phyloP scores from a whole-genome alignment of 2,329 filamentous ascomycete species.

The Zasmidium cellare region DNA sequence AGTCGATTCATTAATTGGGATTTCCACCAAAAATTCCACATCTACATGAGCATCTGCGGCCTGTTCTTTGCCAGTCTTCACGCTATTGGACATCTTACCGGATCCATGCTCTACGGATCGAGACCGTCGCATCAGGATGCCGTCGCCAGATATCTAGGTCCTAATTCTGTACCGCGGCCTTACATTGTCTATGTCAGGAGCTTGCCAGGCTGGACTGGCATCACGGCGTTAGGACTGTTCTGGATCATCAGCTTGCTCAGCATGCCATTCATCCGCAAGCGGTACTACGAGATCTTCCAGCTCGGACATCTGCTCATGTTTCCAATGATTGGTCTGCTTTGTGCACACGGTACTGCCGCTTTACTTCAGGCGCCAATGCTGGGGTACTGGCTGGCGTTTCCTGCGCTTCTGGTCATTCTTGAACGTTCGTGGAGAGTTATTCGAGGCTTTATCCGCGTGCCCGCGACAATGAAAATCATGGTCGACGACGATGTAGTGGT shows the following conservation, averaged over 20 bases:
- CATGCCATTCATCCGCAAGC: slow-evolving; percentile 51
- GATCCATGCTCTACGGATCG: slow-evolving; percentile 55
- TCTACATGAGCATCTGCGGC: slow-evolving; percentile 54
- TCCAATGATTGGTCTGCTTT: slow-evolving; percentile 57
- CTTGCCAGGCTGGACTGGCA: slow-evolving; percentile 53
- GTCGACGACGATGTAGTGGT: slow-evolving; percentile 54
- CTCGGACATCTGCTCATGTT: slow-evolving; percentile 60
- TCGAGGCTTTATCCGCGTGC: slow-evolving; percentile 51
- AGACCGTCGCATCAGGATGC: slow-evolving; percentile 44
- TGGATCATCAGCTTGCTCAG: slow-evolving; percentile 52
- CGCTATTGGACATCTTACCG: slow-evolving; percentile 55
- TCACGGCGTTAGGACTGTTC: slow-evolving; percentile 52
- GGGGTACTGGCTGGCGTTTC: slow-evolving; percentile 58
- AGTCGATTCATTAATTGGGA: slow-evolving; percentile 61
- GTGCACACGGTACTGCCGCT: slow-evolving; percentile 54
- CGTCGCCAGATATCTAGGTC: slow-evolving; percentile 48
- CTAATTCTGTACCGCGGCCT: slow-evolving; percentile 44
- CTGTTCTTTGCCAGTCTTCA: slow-evolving; percentile 55
- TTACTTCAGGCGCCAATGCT: slow-evolving; percentile 59
- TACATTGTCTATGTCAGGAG: slow-evolving; percentile 52
- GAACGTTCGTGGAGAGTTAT: slow-evolving; percentile 51
- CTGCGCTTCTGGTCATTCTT: slow-evolving; percentile 51
- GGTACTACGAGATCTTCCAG: slow-evolving; percentile 60
- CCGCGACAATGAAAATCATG: slow-evolving; percentile 50
- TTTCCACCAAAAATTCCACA: slow-evolving; percentile 56